Evolutionary conservation across 352 stramenopile genomes (phyloP).

Genomic region (Pythium oligandrum): DNA sequence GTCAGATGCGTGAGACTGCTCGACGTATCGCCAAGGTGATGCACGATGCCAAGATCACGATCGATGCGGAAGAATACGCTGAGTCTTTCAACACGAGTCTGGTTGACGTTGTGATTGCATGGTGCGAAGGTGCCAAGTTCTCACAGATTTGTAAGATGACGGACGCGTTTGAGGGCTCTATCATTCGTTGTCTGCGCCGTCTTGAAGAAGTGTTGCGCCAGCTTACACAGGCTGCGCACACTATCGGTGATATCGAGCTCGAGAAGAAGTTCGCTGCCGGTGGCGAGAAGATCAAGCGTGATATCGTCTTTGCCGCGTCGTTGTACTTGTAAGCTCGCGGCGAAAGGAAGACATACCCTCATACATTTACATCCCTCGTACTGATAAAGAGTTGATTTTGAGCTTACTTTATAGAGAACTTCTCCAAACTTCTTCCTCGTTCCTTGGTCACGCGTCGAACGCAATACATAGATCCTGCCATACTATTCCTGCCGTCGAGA

Average conservation of each 20-base stretch:
- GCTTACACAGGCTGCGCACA: conserved; percentile 92
- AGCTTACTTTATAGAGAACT: too few species aligned
- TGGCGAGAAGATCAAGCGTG: conserved; percentile 96
- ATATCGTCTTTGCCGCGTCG: conserved; percentile 99
- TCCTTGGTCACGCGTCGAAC: too few species aligned
- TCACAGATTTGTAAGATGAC: conserved; percentile 98
- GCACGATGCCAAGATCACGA: conserved; percentile 89
- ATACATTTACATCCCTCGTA: too few species aligned
- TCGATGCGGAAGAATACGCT: conserved; percentile 98
- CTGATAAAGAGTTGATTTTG: too few species aligned
- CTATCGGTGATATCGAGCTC: conserved; percentile 96
- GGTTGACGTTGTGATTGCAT: conserved; percentile 97
- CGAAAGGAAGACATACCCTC: not conserved
- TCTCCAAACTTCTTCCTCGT: too few species aligned
- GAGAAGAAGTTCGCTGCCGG: conserved; percentile 98
- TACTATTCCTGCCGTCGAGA: too few species aligned
- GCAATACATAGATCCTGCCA: too few species aligned
- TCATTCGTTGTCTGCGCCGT: conserved; percentile 96
- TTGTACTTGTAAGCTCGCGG: conserved; percentile 90
- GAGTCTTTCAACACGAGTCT: conserved; percentile 97
- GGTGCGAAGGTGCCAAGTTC: conserved; percentile 98
- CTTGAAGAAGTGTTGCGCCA: conserved; percentile 98
- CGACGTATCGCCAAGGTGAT: conserved; percentile 88
- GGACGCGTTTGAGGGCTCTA: conserved; percentile 97
- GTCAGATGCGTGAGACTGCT: conserved; percentile 94